Conservation (phyloP, 2,329 filamentous ascomycete species). For the Nemania abortiva region DNA sequence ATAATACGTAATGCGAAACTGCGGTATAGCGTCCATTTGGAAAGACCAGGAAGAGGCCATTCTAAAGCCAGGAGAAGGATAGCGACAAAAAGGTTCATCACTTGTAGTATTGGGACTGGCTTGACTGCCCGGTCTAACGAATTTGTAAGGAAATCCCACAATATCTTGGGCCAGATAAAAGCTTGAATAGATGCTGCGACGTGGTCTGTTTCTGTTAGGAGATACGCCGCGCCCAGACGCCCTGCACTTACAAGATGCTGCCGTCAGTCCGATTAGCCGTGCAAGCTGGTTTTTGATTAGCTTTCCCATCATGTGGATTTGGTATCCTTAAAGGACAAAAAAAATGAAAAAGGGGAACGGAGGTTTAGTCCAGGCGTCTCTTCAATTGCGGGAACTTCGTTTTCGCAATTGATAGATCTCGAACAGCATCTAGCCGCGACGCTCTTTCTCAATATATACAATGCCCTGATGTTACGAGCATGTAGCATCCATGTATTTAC, state of each 20-base stretch:
- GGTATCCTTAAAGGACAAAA: constrained; percentile 4
- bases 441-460: constrained; percentile 9
- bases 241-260: constrained; percentile 2
- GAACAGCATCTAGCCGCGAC: neutral
- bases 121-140: neutral
- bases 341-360: constrained; percentile 1
- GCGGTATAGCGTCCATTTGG: neutral
- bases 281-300: constrained; percentile 4
- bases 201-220: constrained; percentile 3
- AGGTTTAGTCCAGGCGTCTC: neutral
- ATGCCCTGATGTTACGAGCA: constrained; percentile 1
- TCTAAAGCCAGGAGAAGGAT: neutral
- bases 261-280: neutral
- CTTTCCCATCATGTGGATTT: neutral
- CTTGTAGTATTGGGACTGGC: constrained; percentile 2
- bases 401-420: constrained; percentile 9
- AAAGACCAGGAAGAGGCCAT: constrained; percentile 1
- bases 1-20: constrained; percentile 1
- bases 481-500: no score
- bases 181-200: constrained; percentile 1
- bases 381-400: constrained; percentile 4
- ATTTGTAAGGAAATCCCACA: constrained; percentile 3
- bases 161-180: constrained; percentile 9
- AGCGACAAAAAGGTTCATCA: constrained; percentile 8
- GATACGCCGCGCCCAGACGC: neutral